Base-by-base conservation (phyloP, 768 basidiomycete species). In the Suillus occidentalis region DNA sequence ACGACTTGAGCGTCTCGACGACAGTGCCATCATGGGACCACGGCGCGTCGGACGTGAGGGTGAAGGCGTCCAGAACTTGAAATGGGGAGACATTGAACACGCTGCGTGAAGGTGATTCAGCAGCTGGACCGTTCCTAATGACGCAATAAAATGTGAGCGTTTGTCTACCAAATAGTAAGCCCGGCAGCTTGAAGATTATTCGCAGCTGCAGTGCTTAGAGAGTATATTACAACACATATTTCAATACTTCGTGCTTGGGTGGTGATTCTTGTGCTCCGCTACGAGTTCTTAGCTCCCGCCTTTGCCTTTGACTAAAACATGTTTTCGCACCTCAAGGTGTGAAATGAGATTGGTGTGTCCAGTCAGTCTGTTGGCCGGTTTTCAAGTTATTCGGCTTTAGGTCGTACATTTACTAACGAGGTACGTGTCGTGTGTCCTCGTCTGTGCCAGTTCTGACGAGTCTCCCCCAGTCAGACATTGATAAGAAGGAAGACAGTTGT, bases 1-100 rank as follows among this genome's bases (percentile, higher is more conserved):
- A 20, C 75, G 94, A 61, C 79, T 97, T 39, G 90, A 96, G 64
- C 65, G 63, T 28, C 66, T 89, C 31, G 70, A 78, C 2, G 87
- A 88, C 65, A 77, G 77, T 47, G 69, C 22, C 47, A 58, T 81
- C 61, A 65, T 78, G 31, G 80, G 80, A 28, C 70, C 72, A 40
- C 71, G 70, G 14, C 67, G 65, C 16, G 68, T 79, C 25, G 79
- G 79, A 2, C 71, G 63, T 45, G 78, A 80, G 61, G 69, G 74
- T 34, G 75, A 76, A 59, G 73, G 69, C 12, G 63, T 80, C 16
- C 71, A 71, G n/a, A 61, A 62, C 43, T 28, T 81, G 60, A 59
- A 62, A 61, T 75, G 79, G 80, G 67, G 70, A 31, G 39, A 40
- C 1, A 40, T 58, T 6, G 2, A 40, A 12, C 20, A 20, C 10